Conservation (phyloP, 352 stramenopile genomes). For the Plasmopara viticola region DNA sequence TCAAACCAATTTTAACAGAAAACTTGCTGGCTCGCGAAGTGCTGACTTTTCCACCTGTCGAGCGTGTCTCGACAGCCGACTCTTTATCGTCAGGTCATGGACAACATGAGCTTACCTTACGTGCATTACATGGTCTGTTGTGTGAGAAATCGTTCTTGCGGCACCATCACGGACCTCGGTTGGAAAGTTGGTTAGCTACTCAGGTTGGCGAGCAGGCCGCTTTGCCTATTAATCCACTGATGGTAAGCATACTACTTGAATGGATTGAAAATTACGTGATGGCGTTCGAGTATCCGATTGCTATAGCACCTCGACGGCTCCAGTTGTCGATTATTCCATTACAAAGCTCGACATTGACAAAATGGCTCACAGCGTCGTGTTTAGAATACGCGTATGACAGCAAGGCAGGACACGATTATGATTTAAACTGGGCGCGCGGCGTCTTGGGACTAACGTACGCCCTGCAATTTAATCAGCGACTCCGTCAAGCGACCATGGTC, state of each 20-base stretch:
- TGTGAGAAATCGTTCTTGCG: constrained; percentile 64
- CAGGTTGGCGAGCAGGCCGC: constrained; percentile 35
- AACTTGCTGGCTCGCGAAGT: constrained; percentile 55
- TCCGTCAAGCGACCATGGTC: constrained; percentile 47
- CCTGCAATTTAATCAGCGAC: constrained; percentile 61
- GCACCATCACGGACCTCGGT: constrained; percentile 44
- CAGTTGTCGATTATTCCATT: constrained; percentile 65
- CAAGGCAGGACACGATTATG: constrained; percentile 11
- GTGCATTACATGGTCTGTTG: constrained; percentile 44
- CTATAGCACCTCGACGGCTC: constrained; percentile 38
- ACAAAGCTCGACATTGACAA: constrained; percentile 26
- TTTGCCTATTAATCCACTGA: constrained; percentile 46
- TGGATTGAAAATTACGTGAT: constrained; percentile 76
- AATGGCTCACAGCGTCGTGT: constrained; percentile 30
- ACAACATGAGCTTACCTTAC: constrained; percentile 47
- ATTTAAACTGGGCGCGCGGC: constrained; percentile 31
- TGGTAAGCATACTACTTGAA: constrained; percentile 50
- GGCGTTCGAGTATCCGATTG: constrained; percentile 66
- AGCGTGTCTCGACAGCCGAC: constrained; percentile 26
- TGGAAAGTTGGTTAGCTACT: constrained; percentile 45
- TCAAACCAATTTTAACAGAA: constrained; percentile 66
- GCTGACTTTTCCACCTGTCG: constrained; percentile 34
- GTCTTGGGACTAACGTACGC: constrained; percentile 48
- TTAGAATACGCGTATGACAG: constrained; percentile 11
- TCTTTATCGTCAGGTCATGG: constrained; percentile 21